Evolutionary conservation across 2,329 filamentous ascomycete genomes (phyloP).

Genomic region (Fusarium napiforme): DNA sequence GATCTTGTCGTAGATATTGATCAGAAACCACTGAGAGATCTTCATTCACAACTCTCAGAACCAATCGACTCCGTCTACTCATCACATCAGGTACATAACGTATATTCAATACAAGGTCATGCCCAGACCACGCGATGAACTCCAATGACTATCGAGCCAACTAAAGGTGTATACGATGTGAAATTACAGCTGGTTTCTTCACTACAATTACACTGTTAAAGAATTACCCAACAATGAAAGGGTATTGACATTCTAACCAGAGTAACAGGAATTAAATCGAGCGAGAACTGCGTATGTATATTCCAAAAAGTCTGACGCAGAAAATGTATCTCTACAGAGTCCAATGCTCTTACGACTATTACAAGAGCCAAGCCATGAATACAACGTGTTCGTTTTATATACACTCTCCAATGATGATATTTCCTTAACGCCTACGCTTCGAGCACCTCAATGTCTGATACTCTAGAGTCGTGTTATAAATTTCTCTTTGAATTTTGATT

Average conservation of each 20-base stretch:
- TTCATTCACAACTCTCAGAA: rapidly evolving
- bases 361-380: not conserved
- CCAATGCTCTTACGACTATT: not conserved
- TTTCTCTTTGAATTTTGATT: not conserved
- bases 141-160: not conserved
- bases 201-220: not conserved
- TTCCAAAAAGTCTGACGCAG: not conserved
- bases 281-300: not conserved
- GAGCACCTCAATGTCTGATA: not conserved
- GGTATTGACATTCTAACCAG: too few species aligned
- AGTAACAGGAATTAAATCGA: too few species aligned
- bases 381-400: not conserved
- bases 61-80: rapidly evolving
- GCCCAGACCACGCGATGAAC: not conserved
- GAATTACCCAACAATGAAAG: rapidly evolving
- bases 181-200: too few species aligned
- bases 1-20: not conserved
- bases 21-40: not conserved
- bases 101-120: not conserved
- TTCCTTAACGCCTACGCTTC: not conserved
- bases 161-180: not conserved
- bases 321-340: not conserved
- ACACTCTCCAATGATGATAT: rapidly evolving
- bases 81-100: not conserved
- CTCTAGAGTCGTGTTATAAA: not conserved